Evolutionary conservation across 305 asterid genomes (phyloP), one percentile per base, ranked within the genome.

Genomic region (Rubia peregrina): DNA sequence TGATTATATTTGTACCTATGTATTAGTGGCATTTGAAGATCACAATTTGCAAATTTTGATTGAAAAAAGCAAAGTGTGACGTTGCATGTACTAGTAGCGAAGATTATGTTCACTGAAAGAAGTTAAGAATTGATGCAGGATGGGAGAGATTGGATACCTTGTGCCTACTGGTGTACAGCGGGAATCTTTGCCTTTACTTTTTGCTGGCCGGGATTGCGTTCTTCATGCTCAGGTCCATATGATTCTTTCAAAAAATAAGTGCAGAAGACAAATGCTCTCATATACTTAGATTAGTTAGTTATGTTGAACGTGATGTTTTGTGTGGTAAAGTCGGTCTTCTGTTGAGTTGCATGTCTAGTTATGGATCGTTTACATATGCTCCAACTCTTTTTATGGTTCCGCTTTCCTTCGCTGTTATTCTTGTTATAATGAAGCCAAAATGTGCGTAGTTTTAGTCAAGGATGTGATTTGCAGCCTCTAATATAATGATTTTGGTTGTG

Each of bases 141-240:
- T 78, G 85, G 98, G 90, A 86, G 96, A 89, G 78, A 79, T 89
- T 72, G 98, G 97, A 36, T 93, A 76, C 75, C 60, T 74, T 42
- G 64, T 73, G 72, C 95, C 98, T 10, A 93, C 98, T 33, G 78
- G 79, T 49, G 94, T 90, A 46, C 98, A 93, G 84, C 71, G 71
- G 73, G 84, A 84, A 75, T 86, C 96, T 17, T 77, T 93, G 75
- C 98, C 97, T 14, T 75, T 89, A 71, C 85, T 93, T 33, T 85
- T 89, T 72, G 83, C 92, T 42, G 98, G 97, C 36, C 84, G 84
- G 65, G 98, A 93, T 74, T 86, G 92, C 75, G 84, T 93, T 77
- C 85, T 93, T 79, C 98, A 90, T 73, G 96, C 98, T 75, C 98
- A 93, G 97, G 98, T 92, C 72, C 74, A 72, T 78, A 30, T 73